Evolutionary conservation across 1,284 basidiomycete genomes (phyloP).

Genomic region (Puccinia triticina): DNA sequence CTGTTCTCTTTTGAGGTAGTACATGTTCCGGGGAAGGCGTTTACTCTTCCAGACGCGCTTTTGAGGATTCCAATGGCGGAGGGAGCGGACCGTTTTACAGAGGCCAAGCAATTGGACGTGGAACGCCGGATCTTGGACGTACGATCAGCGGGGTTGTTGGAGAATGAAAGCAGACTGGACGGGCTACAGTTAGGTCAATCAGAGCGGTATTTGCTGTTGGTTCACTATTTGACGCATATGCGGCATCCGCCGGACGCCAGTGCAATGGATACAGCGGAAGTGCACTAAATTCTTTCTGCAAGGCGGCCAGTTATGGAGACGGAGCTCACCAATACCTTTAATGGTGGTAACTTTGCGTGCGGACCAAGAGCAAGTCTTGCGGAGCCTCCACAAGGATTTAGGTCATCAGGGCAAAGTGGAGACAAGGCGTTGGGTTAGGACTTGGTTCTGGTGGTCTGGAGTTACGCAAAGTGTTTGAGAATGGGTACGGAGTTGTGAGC

Average conservation of each 20-base stretch:
- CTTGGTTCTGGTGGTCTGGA: slow-evolving; percentile 16
- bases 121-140: neutral
- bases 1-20: slow-evolving; percentile 16
- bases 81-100: neutral
- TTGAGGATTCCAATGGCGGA: neutral
- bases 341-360: no score
- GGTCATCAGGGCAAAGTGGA: slow-evolving; percentile 24
- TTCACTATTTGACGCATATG: no score
- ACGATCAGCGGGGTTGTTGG: no score
- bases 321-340: no score
- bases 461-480: neutral
- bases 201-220: no score
- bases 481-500: slow-evolving; percentile 13
- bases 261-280: no score
- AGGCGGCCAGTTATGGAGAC: no score
- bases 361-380: no score
- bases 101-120: neutral
- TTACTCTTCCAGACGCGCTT: slow-evolving; percentile 20
- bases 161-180: no score
- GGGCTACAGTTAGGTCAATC: no score
- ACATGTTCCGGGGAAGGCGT: slow-evolving; percentile 5
- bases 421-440: neutral
- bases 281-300: no score
- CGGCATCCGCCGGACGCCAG: no score
- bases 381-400: slow-evolving; percentile 23